Evolutionary conservation across 2,329 filamentous ascomycete species (phyloP).

Genomic region (Fusarium neocosmosporiellum): DNA sequence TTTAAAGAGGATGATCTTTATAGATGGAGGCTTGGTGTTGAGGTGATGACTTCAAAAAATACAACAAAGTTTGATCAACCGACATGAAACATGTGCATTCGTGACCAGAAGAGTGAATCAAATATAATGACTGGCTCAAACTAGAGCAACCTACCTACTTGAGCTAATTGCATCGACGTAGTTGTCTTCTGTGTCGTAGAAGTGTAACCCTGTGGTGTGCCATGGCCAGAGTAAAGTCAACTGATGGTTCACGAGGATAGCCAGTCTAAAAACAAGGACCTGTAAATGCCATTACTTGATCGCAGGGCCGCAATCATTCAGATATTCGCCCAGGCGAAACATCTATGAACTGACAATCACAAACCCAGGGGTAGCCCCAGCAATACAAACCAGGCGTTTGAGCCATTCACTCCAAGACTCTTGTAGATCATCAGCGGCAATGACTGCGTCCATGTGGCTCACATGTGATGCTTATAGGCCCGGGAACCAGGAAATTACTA

Average conservation of each 20-base stretch:
- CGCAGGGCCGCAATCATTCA: background rate
- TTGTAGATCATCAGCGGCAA: background rate
- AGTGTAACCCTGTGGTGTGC: background rate
- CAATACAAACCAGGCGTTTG: background rate
- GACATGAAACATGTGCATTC: background rate
- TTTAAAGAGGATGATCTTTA: slow-evolving; percentile 60
- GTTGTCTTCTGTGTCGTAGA: background rate
- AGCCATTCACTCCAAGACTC: background rate
- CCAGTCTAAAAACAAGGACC: background rate
- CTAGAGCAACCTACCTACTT: background rate
- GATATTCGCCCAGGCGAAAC: background rate
- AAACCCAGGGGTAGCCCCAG: background rate
- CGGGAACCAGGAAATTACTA: background rate
- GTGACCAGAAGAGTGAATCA: background rate
- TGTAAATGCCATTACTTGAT: background rate
- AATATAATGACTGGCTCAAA: background rate
- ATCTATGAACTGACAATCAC: background rate
- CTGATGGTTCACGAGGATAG: background rate
- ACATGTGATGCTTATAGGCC: background rate
- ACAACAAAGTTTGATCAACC: background rate
- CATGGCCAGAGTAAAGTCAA: background rate
- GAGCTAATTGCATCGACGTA: background rate
- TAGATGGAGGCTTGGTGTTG: background rate
- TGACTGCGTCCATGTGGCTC: background rate
- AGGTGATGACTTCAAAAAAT: background rate